Conservation (phyloP, 192 early-diverging fungal species). For the Coemansia sp. region DNA sequence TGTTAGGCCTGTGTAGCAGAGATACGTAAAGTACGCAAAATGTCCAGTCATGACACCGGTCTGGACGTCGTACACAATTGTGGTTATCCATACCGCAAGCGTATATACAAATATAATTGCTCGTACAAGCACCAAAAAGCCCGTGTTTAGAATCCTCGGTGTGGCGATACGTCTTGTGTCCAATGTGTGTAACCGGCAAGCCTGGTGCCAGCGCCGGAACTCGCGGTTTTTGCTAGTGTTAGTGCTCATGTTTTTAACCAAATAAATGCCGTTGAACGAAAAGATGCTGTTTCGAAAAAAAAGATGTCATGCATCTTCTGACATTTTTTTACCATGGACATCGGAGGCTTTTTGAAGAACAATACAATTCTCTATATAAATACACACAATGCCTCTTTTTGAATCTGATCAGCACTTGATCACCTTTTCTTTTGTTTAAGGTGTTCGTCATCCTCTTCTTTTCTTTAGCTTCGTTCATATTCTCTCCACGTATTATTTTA, state of each 20-base stretch:
- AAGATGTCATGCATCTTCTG: background rate
- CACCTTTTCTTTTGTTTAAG: background rate
- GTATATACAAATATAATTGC: constrained; percentile 27
- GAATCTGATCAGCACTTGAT: background rate
- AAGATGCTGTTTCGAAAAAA: background rate
- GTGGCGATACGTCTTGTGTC: constrained; percentile 22
- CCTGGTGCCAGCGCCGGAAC: constrained; percentile 15
- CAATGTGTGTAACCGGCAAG: constrained; percentile 20
- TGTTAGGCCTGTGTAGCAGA: constrained; percentile 40
- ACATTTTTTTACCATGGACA: background rate
- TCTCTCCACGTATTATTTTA: too few species aligned
- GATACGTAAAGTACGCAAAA: constrained; percentile 48
- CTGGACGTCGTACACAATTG: constrained; percentile 18
- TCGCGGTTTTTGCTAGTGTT: background rate
- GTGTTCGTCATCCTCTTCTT: too few species aligned
- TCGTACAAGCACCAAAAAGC: constrained; percentile 7
- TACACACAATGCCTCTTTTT: background rate
- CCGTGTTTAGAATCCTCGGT: constrained; percentile 20
- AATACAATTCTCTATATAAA: background rate
- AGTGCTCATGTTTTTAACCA: background rate
- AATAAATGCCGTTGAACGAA: background rate
- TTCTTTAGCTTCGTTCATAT: too few species aligned
- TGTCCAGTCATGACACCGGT: constrained; percentile 13
- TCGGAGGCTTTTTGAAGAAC: background rate
- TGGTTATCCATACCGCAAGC: constrained; percentile 27